Base-by-base conservation (phyloP, 768 basidiomycete genomes). In the Amanita phalloides region DNA sequence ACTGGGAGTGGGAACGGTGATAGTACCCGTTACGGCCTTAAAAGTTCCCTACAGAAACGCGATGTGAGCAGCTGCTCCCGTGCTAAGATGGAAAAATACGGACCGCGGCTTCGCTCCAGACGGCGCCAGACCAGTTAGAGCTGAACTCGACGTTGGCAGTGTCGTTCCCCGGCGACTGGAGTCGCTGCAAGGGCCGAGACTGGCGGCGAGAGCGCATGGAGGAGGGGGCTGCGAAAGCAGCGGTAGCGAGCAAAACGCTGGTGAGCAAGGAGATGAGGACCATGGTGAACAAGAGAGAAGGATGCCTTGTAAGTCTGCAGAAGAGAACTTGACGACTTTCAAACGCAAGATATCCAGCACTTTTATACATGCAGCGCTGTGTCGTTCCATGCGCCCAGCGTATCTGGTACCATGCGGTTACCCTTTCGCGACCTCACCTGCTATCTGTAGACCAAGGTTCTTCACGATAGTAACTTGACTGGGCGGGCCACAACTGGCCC, bases 111-210 rank as follows among this genome's bases (percentile, higher is more conserved):
- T 62, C 54, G 51, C 61, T 58, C 52, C 59, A 64, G 41, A 66
- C 64, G 17, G 65, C 65, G 28, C 68, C 67, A 37, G 68, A 58
- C 68, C 68, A 69, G 64, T 68, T 68, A 23, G 57, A 55, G 57
- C 62, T 64, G 63, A 62, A 64, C 56, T 60, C 61, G 45, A 53
- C 57, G 53, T 66, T 51, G 8, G 57, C 57, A 42, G 46, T 55
- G 54, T 61, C 59, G 56, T 17, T 48, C 25, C 51, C 23, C 3
- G 39, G 1, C 3, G 20, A 25, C 6, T 30, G 6, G 21, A 25
- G n/a, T 10, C 43, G 43, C 17, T 20, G 30, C 10, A 44, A 11
- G 43, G 43, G 43, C 6, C 28, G 21, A 13, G 43, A 11, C 28
- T 3, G 13, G 21, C 43, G 47, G 28, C 47, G 6, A 14, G 47